Evolutionary conservation across 495 filamentous ascomycete species (phyloP), one percentile per base, ranked within the genome.

Genomic region (Talaromyces nanjingensis): DNA sequence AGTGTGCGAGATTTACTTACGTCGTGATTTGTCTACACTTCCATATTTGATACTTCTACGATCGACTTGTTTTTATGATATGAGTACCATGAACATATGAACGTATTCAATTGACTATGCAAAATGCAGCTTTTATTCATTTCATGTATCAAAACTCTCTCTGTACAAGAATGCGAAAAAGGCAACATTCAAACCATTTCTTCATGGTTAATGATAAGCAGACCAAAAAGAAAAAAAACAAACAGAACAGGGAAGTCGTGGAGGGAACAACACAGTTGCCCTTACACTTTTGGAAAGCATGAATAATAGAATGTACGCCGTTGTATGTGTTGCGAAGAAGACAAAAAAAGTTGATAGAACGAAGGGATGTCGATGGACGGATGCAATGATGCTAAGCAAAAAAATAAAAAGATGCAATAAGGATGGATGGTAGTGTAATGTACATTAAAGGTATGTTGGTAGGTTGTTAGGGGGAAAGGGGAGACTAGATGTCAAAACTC

Each of bases 1-100:
- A 93, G 91, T 71, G 91, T 93, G 1, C 85, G 81, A 63, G 91
- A 96, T 75, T 73, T 94, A 62, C 78, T 96, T 53, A 92, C 86
- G 63, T 84, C 87, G 14, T 64, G 24, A 64, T 20, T 27, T 5
- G 4, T 27, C 22, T 24, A 24, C 2, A 1, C 22, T 24, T 27
- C 0, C 3, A 27, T 27, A 5, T 27, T 27, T 27, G 27, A 27
- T 27, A 27, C 27, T 27, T 27, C 4, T 4, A 27, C 27, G 20
- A 45, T 60, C 47, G 33, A 22, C 7, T 34, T n/a, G 54, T 16
- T 11, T 31, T 59, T 59, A 49, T 62, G 37, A 42, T 12, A 42
- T 42, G 37, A 42, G 4, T 9, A 9, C 33, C 11, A 22, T n/a
- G 39, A 45, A 45, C 29, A 31, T 31, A 31, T 4, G 29, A 31